Evolutionary conservation across 805 yeast genomes (phyloP).

Genomic region (Scheffersomyces stipitis): DNA sequence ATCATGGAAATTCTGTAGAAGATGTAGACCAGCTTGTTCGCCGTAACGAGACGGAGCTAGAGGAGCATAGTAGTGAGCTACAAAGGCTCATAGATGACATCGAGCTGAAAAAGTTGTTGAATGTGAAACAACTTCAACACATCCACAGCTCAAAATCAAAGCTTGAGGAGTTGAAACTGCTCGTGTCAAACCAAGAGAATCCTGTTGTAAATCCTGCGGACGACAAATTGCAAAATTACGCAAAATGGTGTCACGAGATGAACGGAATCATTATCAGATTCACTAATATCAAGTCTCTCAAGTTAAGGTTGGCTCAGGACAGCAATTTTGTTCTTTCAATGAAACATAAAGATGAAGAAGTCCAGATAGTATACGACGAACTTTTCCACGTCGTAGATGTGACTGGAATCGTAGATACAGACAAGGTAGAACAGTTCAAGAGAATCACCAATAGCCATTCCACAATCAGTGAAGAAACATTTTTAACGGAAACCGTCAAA

Average conservation of each 20-base stretch:
- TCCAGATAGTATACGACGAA: not conserved
- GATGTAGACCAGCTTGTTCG: not conserved
- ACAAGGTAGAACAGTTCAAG: no score
- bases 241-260: constrained; percentile 25
- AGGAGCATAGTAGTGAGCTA: not conserved
- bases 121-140: constrained; percentile 7
- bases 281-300: constrained; percentile 4
- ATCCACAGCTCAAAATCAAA: constrained; percentile 3
- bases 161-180: constrained; percentile 2
- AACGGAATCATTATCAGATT: constrained; percentile 16
- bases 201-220: not conserved
- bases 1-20: not conserved
- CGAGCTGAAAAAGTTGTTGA: constrained; percentile 3
- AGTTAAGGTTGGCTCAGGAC: constrained; percentile 2
- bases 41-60: not conserved
- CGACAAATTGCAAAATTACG: constrained; percentile 14
- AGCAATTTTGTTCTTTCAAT: not conserved
- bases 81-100: constrained; percentile 5
- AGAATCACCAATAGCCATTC: no score
- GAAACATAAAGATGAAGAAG: no score
- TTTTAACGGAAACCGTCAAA: no score
- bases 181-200: constrained; percentile 1
- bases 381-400: not conserved
- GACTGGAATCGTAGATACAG: no score
- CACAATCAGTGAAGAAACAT: no score